A percentile compares a stretch with the other conserved stretches of the same genome.
Conservation (phyloP, 225 moss, liverwort and hornwort species). For the Takakia lepidozioides region DNA sequence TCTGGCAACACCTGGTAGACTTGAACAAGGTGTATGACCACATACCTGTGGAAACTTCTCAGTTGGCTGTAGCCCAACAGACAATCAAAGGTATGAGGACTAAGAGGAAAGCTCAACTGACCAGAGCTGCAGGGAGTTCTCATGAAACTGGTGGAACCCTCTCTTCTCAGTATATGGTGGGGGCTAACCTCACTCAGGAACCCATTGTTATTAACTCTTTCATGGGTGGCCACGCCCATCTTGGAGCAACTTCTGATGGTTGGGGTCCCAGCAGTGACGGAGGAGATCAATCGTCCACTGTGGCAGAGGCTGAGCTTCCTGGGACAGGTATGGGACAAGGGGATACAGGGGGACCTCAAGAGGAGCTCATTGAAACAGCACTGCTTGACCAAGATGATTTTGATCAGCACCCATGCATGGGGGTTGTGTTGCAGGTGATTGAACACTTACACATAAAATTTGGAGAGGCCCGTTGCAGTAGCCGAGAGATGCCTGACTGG, state of each 20-base stretch:
- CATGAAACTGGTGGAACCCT: slow-evolving; percentile 38
- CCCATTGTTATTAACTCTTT: slow-evolving; percentile 78
- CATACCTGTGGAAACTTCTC: slow-evolving; percentile 70
- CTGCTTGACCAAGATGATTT: slow-evolving; percentile 82
- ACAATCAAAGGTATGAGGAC: slow-evolving; percentile 58
- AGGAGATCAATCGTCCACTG: slow-evolving; percentile 22
- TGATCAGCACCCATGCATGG: slow-evolving; percentile 89
- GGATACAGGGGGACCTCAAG: slow-evolving; percentile 8
- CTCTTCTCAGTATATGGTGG: slow-evolving; percentile 80
- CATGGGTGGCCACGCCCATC: slow-evolving; percentile 28
- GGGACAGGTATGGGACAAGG: not conserved
- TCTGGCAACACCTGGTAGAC: slow-evolving; percentile 83
- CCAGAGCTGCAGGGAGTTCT: slow-evolving; percentile 10
- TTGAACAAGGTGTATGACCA: slow-evolving; percentile 63
- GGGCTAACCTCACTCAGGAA: slow-evolving; percentile 78
- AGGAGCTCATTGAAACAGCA: slow-evolving; percentile 34
- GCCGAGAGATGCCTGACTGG: slow-evolving; percentile 79
- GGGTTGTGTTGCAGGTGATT: slow-evolving; percentile 55
- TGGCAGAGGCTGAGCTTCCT: slow-evolving; percentile 15
- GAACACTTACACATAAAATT: slow-evolving; percentile 54
- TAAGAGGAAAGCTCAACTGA: slow-evolving; percentile 35
- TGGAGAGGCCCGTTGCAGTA: slow-evolving; percentile 23
- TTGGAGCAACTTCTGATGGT: slow-evolving; percentile 24
- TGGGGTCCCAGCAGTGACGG: slow-evolving; percentile 28
- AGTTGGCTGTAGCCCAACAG: slow-evolving; percentile 28